Percentiles rank a stretch among this genome's conserved stretches.
These are phyloP conservation scores for Aspergillus fumigatiaffinis DNA, from an alignment of 2,329 filamentous ascomycete genomes.

Conservation along the genomic window DNA sequence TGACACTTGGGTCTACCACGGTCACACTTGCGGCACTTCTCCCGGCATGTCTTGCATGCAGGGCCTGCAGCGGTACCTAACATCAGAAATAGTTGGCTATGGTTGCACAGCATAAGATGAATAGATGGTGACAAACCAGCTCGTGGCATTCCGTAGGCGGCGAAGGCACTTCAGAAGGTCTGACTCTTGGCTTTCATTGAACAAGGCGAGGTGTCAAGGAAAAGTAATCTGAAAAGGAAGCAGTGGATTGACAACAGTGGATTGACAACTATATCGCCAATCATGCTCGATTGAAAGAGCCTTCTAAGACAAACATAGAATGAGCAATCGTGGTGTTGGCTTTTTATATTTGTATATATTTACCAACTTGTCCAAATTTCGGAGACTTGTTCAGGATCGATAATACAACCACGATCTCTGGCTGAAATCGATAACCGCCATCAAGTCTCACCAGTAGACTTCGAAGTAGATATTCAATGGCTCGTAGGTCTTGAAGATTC, in stretches of 20 bases:
- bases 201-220: neutral
- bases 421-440: neutral
- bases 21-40: constrained; percentile 32
- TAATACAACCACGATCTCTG: neutral
- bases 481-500: neutral
- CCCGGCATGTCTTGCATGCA: constrained; percentile 31
- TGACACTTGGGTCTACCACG: constrained; percentile 26
- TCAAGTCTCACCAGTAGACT: neutral
- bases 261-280: neutral
- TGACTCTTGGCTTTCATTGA: neutral
- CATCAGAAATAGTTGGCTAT: neutral
- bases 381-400: neutral
- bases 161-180: neutral
- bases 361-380: neutral
- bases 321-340: neutral
- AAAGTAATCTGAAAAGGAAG: neutral
- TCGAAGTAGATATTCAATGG: neutral
- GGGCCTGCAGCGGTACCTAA: constrained; percentile 16
- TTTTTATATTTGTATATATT: neutral
- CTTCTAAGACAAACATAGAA: neutral
- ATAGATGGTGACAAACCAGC: constrained; percentile 1
- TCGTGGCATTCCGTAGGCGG: constrained; percentile 5
- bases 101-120: neutral
- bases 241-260: neutral
- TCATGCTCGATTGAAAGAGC: neutral